phyloP scores from a whole-genome alignment of 2,329 filamentous ascomycete genomes.

The Coniochaeta pulveracea region DNA sequence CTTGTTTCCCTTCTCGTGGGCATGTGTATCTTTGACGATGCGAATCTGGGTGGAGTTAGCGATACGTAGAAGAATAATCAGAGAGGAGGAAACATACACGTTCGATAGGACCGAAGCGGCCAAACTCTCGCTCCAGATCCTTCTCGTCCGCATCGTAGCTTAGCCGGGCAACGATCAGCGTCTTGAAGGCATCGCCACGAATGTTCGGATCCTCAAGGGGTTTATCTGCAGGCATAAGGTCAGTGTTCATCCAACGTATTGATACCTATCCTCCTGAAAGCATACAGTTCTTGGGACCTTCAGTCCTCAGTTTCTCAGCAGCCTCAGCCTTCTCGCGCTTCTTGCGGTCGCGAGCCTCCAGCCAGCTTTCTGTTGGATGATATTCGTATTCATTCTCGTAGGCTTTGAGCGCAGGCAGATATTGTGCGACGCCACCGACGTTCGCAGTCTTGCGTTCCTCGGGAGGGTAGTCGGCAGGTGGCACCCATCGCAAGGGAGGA shows the following conservation, averaged over 20 bases:
- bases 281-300: slow-evolving; percentile 54
- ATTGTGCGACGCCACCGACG: slow-evolving; percentile 64
- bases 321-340: slow-evolving; percentile 68
- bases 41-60: slow-evolving; percentile 53
- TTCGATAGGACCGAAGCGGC: slow-evolving; percentile 87
- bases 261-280: background rate
- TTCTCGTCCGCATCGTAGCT: slow-evolving; percentile 83
- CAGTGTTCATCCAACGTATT: background rate
- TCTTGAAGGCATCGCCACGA: slow-evolving; percentile 88
- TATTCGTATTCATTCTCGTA: slow-evolving; percentile 73
- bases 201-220: slow-evolving; percentile 79
- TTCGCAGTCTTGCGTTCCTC: slow-evolving; percentile 68
- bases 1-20: slow-evolving; percentile 58
- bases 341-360: slow-evolving; percentile 75
- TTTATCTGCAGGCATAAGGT: slow-evolving; percentile 44
- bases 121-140: slow-evolving; percentile 88
- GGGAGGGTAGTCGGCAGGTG: slow-evolving; percentile 70
- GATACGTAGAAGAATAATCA: background rate
- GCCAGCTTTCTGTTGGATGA: slow-evolving; percentile 81
- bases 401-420: slow-evolving; percentile 59
- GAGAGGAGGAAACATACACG: slow-evolving; percentile 46
- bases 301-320: slow-evolving; percentile 50
- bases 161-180: slow-evolving; percentile 80
- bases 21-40: slow-evolving; percentile 68
- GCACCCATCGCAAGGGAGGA: slow-evolving; percentile 81